Conservation (phyloP, 805 yeast genomes). For the Candida vartiovaarae region DNA sequence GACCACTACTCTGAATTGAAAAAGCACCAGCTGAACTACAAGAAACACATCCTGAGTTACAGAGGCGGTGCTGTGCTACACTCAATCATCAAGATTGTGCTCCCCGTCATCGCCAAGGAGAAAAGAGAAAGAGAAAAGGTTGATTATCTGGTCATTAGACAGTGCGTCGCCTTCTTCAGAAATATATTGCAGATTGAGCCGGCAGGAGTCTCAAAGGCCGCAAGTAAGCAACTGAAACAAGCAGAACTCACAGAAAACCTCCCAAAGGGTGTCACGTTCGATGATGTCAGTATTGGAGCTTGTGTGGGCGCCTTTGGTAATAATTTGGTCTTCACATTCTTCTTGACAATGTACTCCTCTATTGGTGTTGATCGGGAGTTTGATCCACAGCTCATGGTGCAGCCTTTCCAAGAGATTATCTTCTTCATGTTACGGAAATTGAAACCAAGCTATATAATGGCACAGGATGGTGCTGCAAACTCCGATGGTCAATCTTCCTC, state of each 20-base stretch:
- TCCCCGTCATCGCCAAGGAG: slow-evolving; percentile 48
- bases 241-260: slow-evolving; percentile 28
- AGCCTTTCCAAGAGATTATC: slow-evolving; percentile 61
- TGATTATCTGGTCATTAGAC: slow-evolving; percentile 65
- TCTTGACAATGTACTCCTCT: slow-evolving; percentile 64
- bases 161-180: slow-evolving; percentile 68
- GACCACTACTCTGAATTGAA: slow-evolving; percentile 52
- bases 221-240: slow-evolving; percentile 30
- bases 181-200: slow-evolving; percentile 78
- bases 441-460: slow-evolving; percentile 24
- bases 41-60: slow-evolving; percentile 53
- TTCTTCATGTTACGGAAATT: slow-evolving; percentile 57
- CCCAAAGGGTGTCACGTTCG: slow-evolving; percentile 51
- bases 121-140: slow-evolving; percentile 54
- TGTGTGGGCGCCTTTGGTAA: slow-evolving; percentile 52
- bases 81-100: slow-evolving; percentile 62
- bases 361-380: slow-evolving; percentile 47
- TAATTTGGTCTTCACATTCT: slow-evolving; percentile 66
- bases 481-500: slow-evolving; percentile 3
- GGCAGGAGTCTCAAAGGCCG: slow-evolving; percentile 44
- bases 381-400: slow-evolving; percentile 52
- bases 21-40: slow-evolving; percentile 64
- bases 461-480: not conserved
- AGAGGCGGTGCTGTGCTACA: slow-evolving; percentile 56
- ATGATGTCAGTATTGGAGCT: slow-evolving; percentile 60